Evolutionary conservation across 75 land plant species (phyloP), one percentile per base, ranked within the genome.

Genomic region (Pseudotsuga menziesii): DNA sequence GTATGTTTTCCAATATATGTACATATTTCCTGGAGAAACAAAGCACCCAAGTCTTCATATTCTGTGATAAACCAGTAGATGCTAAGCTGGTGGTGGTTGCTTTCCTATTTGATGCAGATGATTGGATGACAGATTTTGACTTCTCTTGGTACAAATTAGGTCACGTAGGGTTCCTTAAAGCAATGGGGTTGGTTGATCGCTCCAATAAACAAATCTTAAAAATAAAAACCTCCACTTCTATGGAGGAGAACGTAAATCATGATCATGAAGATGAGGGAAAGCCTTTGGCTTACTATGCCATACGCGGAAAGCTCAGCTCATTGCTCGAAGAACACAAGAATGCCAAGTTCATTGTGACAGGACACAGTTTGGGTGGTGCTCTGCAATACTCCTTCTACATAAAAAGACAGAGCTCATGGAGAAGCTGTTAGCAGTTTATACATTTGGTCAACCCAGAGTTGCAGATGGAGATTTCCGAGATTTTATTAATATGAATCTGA

Each of bases 341-440:
- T 63, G 91, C 92, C 4, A 83, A 81, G 77, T 74, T 86, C 12
- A 44, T 83, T 29, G 73, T 90, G 61, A 76, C 95, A 3, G 95
- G 95, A 0, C 95, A 92, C 83, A 88, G 91, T 72, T 73, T 92
- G 15, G 95, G 95, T 7, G 95, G 91, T 25, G 89, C 95, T 29
- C 72, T n/a, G n/a, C n/a, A n/a, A n/a, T n/a, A n/a, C n/a, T n/a
- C n/a, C n/a, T 79, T 7, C 44, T 89, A 62, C 81, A 81, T 25
- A 76, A 83, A 41, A 82, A 80, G 36, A 77, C 72, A 27, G 41
- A 73, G 70, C 32, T 88, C 60, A 22, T 88, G 63, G 81, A 88
- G 5, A 81, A 76, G 78, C 44, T 92, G 7, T 75, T 77, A 13
- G 93, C 85, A 2, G 78, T 92, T 8, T 88, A 89, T 61, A 88